Percentiles rank a stretch among this genome's conserved stretches.
Evolutionary conservation across 116 monocot species (phyloP).

Genomic region (Posidonia oceanica): DNA sequence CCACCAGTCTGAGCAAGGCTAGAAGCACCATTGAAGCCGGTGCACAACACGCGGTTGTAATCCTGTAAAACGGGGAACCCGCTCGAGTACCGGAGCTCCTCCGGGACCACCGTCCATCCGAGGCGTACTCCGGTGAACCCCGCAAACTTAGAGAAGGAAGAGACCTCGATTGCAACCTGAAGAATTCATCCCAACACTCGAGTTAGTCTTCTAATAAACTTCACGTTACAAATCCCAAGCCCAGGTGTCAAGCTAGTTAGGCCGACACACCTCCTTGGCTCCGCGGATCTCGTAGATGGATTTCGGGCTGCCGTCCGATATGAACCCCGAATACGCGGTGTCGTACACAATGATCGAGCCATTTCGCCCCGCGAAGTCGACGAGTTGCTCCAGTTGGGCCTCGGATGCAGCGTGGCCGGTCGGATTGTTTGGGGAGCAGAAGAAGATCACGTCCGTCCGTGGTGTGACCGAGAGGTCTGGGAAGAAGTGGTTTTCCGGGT

Average conservation of each 20-base stretch:
- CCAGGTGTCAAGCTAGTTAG: no score
- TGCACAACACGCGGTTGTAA: slow-evolving; percentile 70
- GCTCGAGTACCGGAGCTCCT: slow-evolving; percentile 55
- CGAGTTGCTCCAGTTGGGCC: slow-evolving; percentile 51
- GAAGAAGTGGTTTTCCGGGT: slow-evolving; percentile 65
- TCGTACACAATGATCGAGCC: slow-evolving; percentile 85
- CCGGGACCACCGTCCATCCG: slow-evolving; percentile 84
- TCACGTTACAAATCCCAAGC: no score
- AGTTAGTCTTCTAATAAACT: no score
- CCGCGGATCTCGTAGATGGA: slow-evolving; percentile 86
- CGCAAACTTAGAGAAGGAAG: slow-evolving; percentile 82
- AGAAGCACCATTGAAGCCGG: slow-evolving; percentile 91
- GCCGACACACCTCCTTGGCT: slow-evolving; percentile 66
- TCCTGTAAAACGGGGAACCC: slow-evolving; percentile 39
- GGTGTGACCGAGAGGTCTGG: slow-evolving; percentile 38
- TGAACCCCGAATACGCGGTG: slow-evolving; percentile 54
- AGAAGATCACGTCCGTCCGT: slow-evolving; percentile 83
- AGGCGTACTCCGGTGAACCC: slow-evolving; percentile 90
- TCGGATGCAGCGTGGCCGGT: slow-evolving; percentile 77
- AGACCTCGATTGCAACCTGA: slow-evolving; percentile 85
- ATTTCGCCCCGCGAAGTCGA: slow-evolving; percentile 48
- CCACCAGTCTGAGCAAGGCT: slow-evolving; percentile 71
- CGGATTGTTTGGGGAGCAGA: slow-evolving; percentile 98
- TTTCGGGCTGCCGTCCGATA: slow-evolving; percentile 60
- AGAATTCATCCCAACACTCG: background rate